Evolutionary conservation across 495 filamentous ascomycete species (phyloP), one percentile per base, ranked within the genome.

Genomic region (Aspergillus heteromorphus): DNA sequence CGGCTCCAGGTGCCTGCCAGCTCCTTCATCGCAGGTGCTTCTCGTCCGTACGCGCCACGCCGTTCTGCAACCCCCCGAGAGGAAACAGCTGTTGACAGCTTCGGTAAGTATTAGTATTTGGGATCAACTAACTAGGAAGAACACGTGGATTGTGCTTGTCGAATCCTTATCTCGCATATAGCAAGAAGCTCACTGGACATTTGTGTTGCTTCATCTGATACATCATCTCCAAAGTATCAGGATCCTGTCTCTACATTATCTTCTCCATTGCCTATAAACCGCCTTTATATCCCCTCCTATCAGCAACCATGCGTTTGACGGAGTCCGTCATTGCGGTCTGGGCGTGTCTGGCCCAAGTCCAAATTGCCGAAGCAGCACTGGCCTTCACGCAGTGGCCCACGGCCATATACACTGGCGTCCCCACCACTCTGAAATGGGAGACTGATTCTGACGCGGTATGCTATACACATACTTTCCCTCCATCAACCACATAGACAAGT

Each of bases 321-420:
- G 63, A 59, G 13, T 50, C 56, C 50, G 45, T 79, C 43, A 45
- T 79, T 45, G 66, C 66, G 25, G 54, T 60, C 50, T 67, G 67
- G 48, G 68, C 67, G 36, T 70, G 64, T 21, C 52, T 73, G 29
- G 49, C 53, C 40, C 56, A 60, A 31, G 48, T 60, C 56, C 20
- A 59, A 36, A 52, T 74, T 16, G 69, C 70, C 17, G 60, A 72
- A 25, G 60, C 63, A 31, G 59, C 60, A 21, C 48, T 78, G 19
- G 59, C 72, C 11, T 79, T 79, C 62, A 77, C 74, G 11, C 60
- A 65, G 18, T 73, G 71, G 64, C 78, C 78, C 6, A 53, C 61
- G 13, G 63, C 63, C 29, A 57, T 79, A 41, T 41, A 62, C 13
- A 65, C 75, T 29, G 76, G 75, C 25, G 61, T 72, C 54, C 62